Evolutionary conservation across 1,139 yeast species (phyloP), one percentile per base, ranked within the genome.

Genomic region (Debaryomyces sp.): DNA sequence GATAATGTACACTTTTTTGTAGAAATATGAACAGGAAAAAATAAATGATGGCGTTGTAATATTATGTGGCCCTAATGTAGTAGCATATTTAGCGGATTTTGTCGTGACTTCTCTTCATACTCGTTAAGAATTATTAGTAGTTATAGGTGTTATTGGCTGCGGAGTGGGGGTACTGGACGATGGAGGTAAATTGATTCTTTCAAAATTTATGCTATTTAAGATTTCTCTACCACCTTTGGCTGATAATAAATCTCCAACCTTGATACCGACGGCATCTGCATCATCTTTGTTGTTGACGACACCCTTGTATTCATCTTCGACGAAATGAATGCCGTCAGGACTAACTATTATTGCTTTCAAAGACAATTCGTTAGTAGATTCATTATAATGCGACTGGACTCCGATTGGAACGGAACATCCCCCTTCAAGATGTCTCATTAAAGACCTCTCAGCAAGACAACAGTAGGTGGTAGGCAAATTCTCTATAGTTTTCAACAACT

Each of bases 401-500:
- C 99, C 99, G 57, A 94, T 89, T 9, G 99, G 99, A 8, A 94
- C 97, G 0, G 97, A 89, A 70, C 99, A 94, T 13, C 99, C 99
- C 52, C 99, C 99, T 71, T 94, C 98, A 52, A 94, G 77, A 33
- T 88, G 79, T 66, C 96, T 80, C 90, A 94, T 83, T 51, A 94
- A 73, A 12, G 95, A 76, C 59, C 99, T 80, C 70, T 94, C 99
- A 5, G 97, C 96, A n/a, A 84, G 68, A 67, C 99, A 92, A 59
- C 95, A 78, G 54, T 84, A 72, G 1, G 92, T 81, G 2, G 96
- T 80, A 10, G 83, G 79, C 45, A 74, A 69, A 64, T 91, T 87
- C 59, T 85, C 87, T 53, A 94, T 82, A 46, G 79, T 74, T 21
- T 75, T 66, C 55, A 96, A 78, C 29, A 92, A 75, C 46, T 78